Percentiles rank a stretch among this genome's conserved stretches.
Evolutionary conservation across 2,329 filamentous ascomycete genomes (phyloP).

Genomic region (Zymoseptoria tritici): DNA sequence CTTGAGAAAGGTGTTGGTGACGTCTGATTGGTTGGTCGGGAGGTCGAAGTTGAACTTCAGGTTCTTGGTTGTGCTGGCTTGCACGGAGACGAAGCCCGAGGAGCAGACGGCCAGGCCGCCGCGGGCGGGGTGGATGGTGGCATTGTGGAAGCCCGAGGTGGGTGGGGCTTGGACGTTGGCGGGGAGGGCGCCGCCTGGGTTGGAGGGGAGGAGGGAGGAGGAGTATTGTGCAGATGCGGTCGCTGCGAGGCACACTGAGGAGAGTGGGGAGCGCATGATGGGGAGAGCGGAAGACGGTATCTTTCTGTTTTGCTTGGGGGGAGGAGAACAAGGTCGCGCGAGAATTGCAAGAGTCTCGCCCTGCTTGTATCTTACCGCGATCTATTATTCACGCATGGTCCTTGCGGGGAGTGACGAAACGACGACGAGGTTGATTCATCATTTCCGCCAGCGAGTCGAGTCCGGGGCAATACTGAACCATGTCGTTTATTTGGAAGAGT

Average conservation of each 20-base stretch:
- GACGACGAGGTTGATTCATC: not conserved
- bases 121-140: conserved; percentile 15
- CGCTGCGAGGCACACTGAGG: conserved; percentile 5
- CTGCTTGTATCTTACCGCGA: not conserved
- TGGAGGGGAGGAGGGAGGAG: conserved; percentile 9
- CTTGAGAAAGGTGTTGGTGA: conserved; percentile 22
- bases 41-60: conserved; percentile 22
- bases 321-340: not conserved
- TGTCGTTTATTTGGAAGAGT: not conserved
- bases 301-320: not conserved
- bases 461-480: not conserved
- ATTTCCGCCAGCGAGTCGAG: not conserved
- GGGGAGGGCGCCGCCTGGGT: conserved; percentile 13
- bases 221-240: conserved; percentile 7
- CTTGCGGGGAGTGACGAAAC: not conserved
- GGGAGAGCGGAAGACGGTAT: not conserved
- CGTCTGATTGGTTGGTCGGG: conserved; percentile 22
- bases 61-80: conserved; percentile 20
- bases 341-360: no score
- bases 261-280: not conserved
- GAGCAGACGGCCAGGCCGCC: conserved; percentile 26
- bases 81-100: conserved; percentile 21
- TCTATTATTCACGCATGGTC: not conserved
- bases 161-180: conserved; percentile 9
- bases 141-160: conserved; percentile 11